A percentile compares a stretch with the other conserved stretches of the same genome.
Conservation (phyloP, 257 asterid species). For the Datura wrightii region DNA sequence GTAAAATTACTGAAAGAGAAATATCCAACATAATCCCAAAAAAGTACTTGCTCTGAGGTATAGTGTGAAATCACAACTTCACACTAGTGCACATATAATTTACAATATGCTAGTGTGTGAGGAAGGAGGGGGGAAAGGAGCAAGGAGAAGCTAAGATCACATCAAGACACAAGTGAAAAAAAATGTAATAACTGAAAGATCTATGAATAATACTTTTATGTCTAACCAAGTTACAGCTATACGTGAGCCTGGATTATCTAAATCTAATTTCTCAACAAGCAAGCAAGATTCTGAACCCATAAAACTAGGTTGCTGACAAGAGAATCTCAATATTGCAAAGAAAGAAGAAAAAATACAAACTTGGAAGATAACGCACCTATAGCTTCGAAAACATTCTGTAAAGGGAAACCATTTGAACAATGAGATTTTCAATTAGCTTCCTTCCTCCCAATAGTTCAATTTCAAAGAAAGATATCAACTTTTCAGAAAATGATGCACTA, state of each 20-base stretch:
- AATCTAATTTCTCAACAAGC: neutral
- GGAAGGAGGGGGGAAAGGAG: neutral
- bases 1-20: neutral
- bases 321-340: neutral
- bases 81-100: neutral
- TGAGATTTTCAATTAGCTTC: neutral
- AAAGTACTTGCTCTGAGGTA: neutral
- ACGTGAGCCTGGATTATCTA: neutral
- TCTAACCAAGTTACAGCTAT: neutral
- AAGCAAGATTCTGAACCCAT: neutral
- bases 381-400: neutral
- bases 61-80: neutral
- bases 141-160: neutral
- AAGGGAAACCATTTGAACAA: neutral
- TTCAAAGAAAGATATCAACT: neutral
- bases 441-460: neutral
- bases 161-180: slow-evolving; percentile 16
- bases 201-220: neutral
- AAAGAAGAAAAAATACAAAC: neutral
- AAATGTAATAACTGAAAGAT: neutral
- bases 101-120: too few relatives aligned
- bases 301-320: slow-evolving; percentile 12
- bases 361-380: neutral
- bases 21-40: neutral
- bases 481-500: neutral